phyloP scores from a whole-genome alignment of 805 yeast species.

The Clavispora vitiphila region DNA sequence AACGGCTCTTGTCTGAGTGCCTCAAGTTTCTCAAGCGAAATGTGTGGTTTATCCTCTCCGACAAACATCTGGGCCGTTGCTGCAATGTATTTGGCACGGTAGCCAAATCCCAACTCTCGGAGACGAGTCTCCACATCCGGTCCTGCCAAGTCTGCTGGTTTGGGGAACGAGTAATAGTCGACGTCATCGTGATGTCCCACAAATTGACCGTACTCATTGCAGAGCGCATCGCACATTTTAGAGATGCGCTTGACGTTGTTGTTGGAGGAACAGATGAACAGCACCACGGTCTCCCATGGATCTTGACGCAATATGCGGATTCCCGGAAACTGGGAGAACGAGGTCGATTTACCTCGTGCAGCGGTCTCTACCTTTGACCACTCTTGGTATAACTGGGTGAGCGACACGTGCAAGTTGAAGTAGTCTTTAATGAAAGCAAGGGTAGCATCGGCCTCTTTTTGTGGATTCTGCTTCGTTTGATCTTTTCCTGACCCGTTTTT shows the following conservation, averaged over 20 bases:
- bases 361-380: conserved; percentile 57
- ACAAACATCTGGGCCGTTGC: conserved; percentile 63
- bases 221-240: conserved; percentile 80
- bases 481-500: neutral
- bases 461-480: conserved; percentile 1
- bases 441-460: conserved; percentile 22
- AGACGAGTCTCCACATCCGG: conserved; percentile 35
- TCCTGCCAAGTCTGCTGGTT: conserved; percentile 44
- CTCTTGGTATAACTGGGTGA: conserved; percentile 47
- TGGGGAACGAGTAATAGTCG: conserved; percentile 70
- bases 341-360: conserved; percentile 36
- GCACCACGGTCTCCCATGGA: conserved; percentile 92
- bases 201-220: conserved; percentile 61
- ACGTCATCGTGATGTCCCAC: conserved; percentile 51
- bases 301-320: conserved; percentile 86
- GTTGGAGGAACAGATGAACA: conserved; percentile 93
- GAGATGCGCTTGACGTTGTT: conserved; percentile 92
- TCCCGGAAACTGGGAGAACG: conserved; percentile 49
- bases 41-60: conserved; percentile 32
- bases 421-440: conserved; percentile 55
- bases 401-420: conserved; percentile 58
- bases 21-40: conserved; percentile 32
- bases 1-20: conserved; percentile 44
- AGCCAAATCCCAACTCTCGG: conserved; percentile 71
- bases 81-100: conserved; percentile 82